Evolutionary conservation across 2,329 filamentous ascomycete genomes (phyloP), one percentile per base, ranked within the genome.

Genomic region (Colletotrichum abscissum): DNA sequence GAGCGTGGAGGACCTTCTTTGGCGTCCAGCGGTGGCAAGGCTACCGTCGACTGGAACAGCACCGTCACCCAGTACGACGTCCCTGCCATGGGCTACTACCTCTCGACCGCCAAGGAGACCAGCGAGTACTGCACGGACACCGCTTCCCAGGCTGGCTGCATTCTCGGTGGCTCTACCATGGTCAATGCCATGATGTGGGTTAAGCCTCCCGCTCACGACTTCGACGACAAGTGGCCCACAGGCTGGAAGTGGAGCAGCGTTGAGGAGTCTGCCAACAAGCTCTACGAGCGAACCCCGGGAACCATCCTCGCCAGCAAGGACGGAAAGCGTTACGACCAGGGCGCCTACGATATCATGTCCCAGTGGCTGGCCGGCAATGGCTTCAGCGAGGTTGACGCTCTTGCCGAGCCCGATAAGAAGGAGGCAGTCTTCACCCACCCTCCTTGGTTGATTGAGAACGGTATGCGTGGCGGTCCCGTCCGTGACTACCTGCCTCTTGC

Each of bases 401-500:
- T 76, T n/a, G 68, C 72, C 3, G 63, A 77, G 49, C 74, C 72
- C 5, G 62, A 77, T 24, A 72, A 72, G 33, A 77, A 77, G 72
- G 64, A 74, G 9, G 28, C 68, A 5, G 74, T 72, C 12, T 77
- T 75, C 71, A 75, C 72, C 19, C 71, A 77, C 64, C 76, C 76
- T 42, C 59, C 72, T 6, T 76, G 76, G 76, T 30, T 75, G 46
- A 76, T 77, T 11, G 26, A 69, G 56, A 52, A 77, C 54, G 72
- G 73, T 9, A 26, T 75, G 16, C 76, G 76, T n/a, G 76, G 67
- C 26, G 74, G 75, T 2, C 76, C 76, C 14, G 70, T 75, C 35
- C 70, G 69, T 26, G 82, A 81, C 4, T 88, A 88, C 73, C 79
- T 86, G 0, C 79, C 83, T 2, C 76, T 82, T 8, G 81, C 82